These are phyloP conservation scores for Calocybe gambosa DNA, from an alignment of 1,284 basidiomycete species.

Conservation along the genomic window DNA sequence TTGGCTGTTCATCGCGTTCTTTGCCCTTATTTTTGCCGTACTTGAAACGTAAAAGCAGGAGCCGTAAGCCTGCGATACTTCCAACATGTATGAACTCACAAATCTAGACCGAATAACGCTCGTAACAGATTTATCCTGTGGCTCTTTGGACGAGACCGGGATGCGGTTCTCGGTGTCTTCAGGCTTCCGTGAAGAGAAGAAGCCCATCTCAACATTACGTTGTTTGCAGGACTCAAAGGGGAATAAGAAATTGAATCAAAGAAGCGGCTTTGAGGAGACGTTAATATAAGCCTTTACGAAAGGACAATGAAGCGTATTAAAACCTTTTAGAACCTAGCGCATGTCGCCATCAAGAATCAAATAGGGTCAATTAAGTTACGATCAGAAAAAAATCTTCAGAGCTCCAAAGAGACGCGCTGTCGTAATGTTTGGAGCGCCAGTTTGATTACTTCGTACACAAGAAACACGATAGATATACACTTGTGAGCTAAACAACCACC, in stretches of 20 bases:
- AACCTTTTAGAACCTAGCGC: neutral
- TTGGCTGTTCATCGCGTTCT: conserved; percentile 41
- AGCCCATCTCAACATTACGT: conserved; percentile 44
- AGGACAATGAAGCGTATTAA: neutral
- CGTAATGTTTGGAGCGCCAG: too few species aligned
- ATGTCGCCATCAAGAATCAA: conserved; percentile 11
- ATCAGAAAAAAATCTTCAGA: neutral
- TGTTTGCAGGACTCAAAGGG: conserved; percentile 3
- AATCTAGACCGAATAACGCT: conserved; percentile 69
- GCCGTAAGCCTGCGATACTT: conserved; percentile 14
- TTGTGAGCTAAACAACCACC: conserved; percentile 7
- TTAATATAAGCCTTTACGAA: neutral
- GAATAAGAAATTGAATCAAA: conserved; percentile 1
- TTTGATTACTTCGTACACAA: too few species aligned
- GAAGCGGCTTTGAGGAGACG: neutral
- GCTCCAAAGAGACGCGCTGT: neutral
- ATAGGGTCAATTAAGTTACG: conserved; percentile 2
- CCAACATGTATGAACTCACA: conserved; percentile 39
- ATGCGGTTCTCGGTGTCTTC: conserved; percentile 34
- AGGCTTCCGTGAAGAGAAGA: conserved; percentile 47
- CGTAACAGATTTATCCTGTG: conserved; percentile 43
- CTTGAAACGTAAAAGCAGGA: conserved; percentile 27
- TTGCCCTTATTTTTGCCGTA: conserved; percentile 64
- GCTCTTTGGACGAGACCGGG: conserved; percentile 19
- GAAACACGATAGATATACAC: too few species aligned